A percentile compares a stretch with the other conserved stretches of the same genome.
Evolutionary conservation across 331 rosid genomes (phyloP).

Genomic region (Quercus tomentella): DNA sequence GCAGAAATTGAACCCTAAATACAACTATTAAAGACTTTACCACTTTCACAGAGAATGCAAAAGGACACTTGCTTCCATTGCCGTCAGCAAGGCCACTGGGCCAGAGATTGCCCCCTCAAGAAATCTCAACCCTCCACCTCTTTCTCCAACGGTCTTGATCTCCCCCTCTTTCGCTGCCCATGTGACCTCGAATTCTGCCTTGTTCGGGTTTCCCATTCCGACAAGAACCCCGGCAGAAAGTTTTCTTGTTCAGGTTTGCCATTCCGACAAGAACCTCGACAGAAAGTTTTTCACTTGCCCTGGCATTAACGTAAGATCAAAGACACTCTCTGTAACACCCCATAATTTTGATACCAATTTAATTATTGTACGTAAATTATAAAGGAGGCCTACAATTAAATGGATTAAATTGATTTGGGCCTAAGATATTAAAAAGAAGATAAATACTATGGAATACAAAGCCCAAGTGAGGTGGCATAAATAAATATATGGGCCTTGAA

Average conservation of each 20-base stretch:
- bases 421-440: too few species aligned
- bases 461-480: too few species aligned
- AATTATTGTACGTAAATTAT: too few species aligned
- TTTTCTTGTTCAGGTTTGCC: slow-evolving; percentile 13
- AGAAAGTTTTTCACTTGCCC: slow-evolving; percentile 31
- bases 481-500: too few species aligned
- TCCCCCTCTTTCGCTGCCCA: slow-evolving; percentile 18
- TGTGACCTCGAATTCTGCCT: slow-evolving; percentile 31
- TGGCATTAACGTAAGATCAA: slow-evolving; percentile 7
- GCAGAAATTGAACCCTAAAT: too few species aligned
- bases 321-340: too few species aligned
- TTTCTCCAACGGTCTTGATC: neutral
- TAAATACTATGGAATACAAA: too few species aligned
- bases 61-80: slow-evolving; percentile 4
- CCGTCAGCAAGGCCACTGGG: slow-evolving; percentile 2
- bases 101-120: slow-evolving; percentile 9
- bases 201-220: neutral
- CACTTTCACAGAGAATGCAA: neutral
- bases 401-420: too few species aligned
- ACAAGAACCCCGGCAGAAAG: neutral
- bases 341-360: too few species aligned
- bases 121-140: neutral
- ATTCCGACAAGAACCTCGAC: neutral
- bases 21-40: too few species aligned
- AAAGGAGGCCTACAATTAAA: too few species aligned